These are phyloP conservation scores for Kondoa malvinella DNA, from an alignment of 768 basidiomycete species.

Conservation along the genomic window DNA sequence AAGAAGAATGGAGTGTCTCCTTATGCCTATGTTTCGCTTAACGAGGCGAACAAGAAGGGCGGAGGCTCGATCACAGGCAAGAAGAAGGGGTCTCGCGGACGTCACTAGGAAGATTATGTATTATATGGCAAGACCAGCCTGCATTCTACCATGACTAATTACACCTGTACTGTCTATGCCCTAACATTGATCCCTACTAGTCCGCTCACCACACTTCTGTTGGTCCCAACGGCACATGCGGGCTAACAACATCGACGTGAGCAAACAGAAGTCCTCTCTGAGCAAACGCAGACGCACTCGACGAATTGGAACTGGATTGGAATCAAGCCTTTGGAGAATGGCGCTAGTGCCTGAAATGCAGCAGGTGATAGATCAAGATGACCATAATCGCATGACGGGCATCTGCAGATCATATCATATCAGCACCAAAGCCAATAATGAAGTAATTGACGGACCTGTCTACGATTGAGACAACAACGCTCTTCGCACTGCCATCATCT, in stretches of 20 bases:
- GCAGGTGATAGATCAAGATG: background rate
- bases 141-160: background rate
- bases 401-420: background rate
- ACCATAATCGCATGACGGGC: background rate
- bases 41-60: conserved; percentile 29
- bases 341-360: background rate
- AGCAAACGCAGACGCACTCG: too few species aligned
- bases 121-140: background rate
- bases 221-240: too few species aligned
- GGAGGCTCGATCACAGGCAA: conserved; percentile 14
- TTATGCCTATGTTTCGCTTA: conserved; percentile 72
- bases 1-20: conserved; percentile 63
- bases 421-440: background rate
- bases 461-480: background rate
- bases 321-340: background rate
- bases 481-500: background rate
- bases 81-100: conserved; percentile 11
- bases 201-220: background rate
- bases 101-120: background rate
- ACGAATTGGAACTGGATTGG: background rate
- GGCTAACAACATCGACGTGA: too few species aligned
- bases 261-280: too few species aligned
- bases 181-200: background rate
- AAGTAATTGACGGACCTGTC: background rate
- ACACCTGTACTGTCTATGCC: background rate